A percentile compares a stretch with the other conserved stretches of the same genome.
These are phyloP conservation scores for Verbena officinalis DNA, from an alignment of 257 asterid species.

Conservation along the genomic window DNA sequence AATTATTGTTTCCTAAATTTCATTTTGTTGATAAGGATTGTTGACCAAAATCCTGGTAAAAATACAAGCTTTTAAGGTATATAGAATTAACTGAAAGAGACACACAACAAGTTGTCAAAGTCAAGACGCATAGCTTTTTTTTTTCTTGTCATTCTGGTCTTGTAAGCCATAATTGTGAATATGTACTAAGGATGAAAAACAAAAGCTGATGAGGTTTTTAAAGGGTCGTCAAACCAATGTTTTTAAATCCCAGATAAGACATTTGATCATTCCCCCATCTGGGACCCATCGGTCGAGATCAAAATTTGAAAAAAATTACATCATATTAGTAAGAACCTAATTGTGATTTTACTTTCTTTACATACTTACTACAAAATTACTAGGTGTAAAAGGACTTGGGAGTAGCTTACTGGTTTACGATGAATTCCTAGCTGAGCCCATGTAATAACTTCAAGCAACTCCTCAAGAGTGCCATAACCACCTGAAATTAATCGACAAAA, in stretches of 20 bases:
- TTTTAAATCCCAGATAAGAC: too few species aligned
- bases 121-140: conserved; percentile 21
- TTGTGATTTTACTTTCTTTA: too few species aligned
- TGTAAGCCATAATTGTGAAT: neutral
- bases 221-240: neutral
- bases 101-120: conserved; percentile 22
- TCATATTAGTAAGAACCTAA: neutral
- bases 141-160: neutral
- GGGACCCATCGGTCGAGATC: too few species aligned
- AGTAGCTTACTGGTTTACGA: conserved; percentile 71
- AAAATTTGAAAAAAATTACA: too few species aligned
- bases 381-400: neutral
- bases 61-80: conserved; percentile 2
- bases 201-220: neutral
- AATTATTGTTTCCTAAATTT: conserved; percentile 3
- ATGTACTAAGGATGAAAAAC: neutral
- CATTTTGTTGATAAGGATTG: conserved; percentile 10
- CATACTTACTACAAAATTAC: too few species aligned
- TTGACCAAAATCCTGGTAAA: conserved; percentile 34
- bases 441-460: conserved; percentile 93
- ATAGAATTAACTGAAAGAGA: conserved; percentile 9
- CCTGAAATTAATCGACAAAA: conserved; percentile 42
- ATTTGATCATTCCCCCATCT: too few species aligned
- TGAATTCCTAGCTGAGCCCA: conserved; percentile 99
- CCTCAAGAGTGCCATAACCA: conserved; percentile 98